These are phyloP conservation scores for Sporothrix humicola DNA, from an alignment of 2,329 filamentous ascomycete genomes.

Conservation along the genomic window DNA sequence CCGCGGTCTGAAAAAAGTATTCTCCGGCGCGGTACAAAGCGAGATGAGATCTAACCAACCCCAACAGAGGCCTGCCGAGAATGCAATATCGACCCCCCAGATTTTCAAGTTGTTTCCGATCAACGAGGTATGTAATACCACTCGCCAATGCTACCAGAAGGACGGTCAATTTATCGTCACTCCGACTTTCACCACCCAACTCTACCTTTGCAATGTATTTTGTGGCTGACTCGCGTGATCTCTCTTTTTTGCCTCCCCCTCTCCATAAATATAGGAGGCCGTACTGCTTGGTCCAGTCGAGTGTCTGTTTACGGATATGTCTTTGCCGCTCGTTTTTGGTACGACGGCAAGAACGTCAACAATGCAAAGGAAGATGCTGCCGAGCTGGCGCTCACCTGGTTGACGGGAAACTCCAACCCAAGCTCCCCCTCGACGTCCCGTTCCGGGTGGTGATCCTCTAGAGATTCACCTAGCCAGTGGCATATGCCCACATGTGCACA, in stretches of 20 bases:
- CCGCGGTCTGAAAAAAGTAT: not conserved
- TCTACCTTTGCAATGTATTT: no score
- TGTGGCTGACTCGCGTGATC: not conserved
- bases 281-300: slow-evolving; percentile 86
- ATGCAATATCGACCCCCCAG: slow-evolving; percentile 42
- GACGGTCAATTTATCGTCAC: not conserved
- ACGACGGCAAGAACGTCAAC: slow-evolving; percentile 84
- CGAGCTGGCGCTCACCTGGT: slow-evolving; percentile 72
- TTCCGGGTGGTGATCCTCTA: slow-evolving; percentile 44
- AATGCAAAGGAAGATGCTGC: slow-evolving; percentile 93
- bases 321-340: slow-evolving; percentile 83
- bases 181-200: not conserved
- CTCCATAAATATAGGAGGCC: slow-evolving; percentile 66
- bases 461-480: not conserved
- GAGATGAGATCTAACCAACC: slow-evolving; percentile 20
- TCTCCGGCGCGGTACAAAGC: not conserved
- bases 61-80: slow-evolving; percentile 44
- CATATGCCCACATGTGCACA: not conserved
- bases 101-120: slow-evolving; percentile 46
- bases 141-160: slow-evolving; percentile 16
- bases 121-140: slow-evolving; percentile 43
- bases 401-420: slow-evolving; percentile 51
- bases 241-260: not conserved
- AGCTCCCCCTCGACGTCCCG: slow-evolving; percentile 50
- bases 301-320: slow-evolving; percentile 72